These are phyloP conservation scores for Stachybotrys chartarum DNA, from an alignment of 2,329 filamentous ascomycete genomes.

Conservation along the genomic window DNA sequence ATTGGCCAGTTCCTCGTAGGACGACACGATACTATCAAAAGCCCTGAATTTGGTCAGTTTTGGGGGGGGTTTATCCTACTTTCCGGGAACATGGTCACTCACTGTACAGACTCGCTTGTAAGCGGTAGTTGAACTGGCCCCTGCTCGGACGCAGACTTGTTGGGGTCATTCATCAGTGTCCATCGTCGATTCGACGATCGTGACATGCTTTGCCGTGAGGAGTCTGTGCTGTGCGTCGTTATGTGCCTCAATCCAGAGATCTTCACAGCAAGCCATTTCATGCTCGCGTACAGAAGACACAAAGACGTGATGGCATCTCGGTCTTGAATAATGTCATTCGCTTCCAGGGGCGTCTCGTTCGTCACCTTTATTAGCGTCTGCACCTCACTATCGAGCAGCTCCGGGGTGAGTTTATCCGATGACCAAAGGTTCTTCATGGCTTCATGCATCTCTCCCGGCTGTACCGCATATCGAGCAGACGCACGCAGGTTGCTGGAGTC, in stretches of 20 bases:
- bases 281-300: constrained; percentile 89
- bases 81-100: constrained; percentile 28
- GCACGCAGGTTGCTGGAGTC: constrained; percentile 53
- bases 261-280: constrained; percentile 93
- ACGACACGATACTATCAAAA: constrained; percentile 81
- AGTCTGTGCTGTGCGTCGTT: constrained; percentile 64
- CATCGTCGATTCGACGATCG: constrained; percentile 65
- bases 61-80: no score
- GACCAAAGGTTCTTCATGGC: constrained; percentile 62
- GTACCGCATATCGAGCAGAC: constrained; percentile 65
- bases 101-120: constrained; percentile 76
- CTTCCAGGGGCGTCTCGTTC: constrained; percentile 56
- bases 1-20: constrained; percentile 72
- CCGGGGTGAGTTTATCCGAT: constrained; percentile 37
- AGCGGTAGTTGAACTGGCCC: constrained; percentile 76
- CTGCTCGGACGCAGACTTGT: constrained; percentile 51
- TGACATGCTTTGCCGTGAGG: constrained; percentile 45
- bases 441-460: constrained; percentile 65
- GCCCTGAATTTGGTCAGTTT: constrained; percentile 40
- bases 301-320: constrained; percentile 78
- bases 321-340: constrained; percentile 82
- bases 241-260: constrained; percentile 77
- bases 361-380: constrained; percentile 48
- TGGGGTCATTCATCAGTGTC: constrained; percentile 68
- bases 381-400: constrained; percentile 58